Conservation (phyloP, 1,284 basidiomycete species). For the Ustilago crameri region DNA sequence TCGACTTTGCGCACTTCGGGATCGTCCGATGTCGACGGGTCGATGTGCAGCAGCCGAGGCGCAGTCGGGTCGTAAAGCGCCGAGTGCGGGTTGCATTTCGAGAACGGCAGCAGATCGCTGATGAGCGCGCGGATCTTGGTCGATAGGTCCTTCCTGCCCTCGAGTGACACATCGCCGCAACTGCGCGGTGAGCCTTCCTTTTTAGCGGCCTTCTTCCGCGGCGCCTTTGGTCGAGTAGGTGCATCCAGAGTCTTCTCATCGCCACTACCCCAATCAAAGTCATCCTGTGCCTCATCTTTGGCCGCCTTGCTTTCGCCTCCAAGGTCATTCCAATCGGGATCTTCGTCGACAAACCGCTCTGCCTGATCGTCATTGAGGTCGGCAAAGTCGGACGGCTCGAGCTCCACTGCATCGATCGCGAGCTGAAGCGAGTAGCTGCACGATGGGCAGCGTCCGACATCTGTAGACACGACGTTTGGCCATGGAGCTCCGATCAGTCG, state of each 20-base stretch:
- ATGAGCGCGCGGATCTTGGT: conserved; percentile 65
- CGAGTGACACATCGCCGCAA: conserved; percentile 24
- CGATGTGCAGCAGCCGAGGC: conserved; percentile 59
- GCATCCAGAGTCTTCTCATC: conserved; percentile 9
- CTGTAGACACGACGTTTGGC: conserved; percentile 34
- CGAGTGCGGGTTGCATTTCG: conserved; percentile 60
- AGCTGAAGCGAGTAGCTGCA: conserved; percentile 72
- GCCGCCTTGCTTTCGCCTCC: conserved; percentile 5
- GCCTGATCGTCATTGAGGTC: conserved; percentile 43
- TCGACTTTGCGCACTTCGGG: conserved; percentile 25
- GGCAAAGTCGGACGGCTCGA: conserved; percentile 47
- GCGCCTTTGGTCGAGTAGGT: conserved; percentile 10
- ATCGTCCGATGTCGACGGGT: conserved; percentile 30
- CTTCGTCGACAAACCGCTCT: conserved; percentile 25
- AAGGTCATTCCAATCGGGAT: conserved; percentile 20
- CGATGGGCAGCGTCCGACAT: conserved; percentile 73
- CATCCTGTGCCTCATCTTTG: conserved; percentile 22
- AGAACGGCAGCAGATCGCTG: conserved; percentile 62
- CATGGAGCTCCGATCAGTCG: conserved; percentile 34
- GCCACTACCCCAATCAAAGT: conserved; percentile 47
- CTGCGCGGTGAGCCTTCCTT: background rate
- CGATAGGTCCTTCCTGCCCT: conserved; percentile 53
- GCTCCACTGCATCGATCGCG: conserved; percentile 51
- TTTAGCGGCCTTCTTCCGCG: conserved; percentile 16
- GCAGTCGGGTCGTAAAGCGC: conserved; percentile 57